Base-by-base conservation (phyloP, 257 asterid species). In the Cordia subcordata region DNA sequence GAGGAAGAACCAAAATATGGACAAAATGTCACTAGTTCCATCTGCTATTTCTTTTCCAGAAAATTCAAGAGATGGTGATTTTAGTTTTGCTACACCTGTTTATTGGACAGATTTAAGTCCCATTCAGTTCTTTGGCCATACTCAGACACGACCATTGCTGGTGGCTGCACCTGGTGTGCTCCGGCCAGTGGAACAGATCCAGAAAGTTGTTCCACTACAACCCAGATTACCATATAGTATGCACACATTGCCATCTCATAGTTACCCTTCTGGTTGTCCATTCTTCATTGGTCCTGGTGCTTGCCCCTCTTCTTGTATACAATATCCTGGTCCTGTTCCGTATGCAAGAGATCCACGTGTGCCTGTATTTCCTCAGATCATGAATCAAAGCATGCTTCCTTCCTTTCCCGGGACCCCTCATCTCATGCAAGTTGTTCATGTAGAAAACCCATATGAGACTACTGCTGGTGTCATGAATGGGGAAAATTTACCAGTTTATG, bases 221-320 rank as follows among this genome's bases (percentile, higher is more conserved):
- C 74, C 74, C 23, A 74, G 70, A 40, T 38, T 70, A 18, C 73
- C 88, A 0, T 52, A 55, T 21, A n/a, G 60, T 37, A 47, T 74
- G 40, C 77, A 62, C 22, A 16, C 68, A 27, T 61, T 69, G 46
- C 78, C 80, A 18, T 72, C 81, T 58, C 74, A 74, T 5, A 51
- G 62, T 62, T 70, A 64, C 56, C 59, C 78, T 12, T 57, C 65
- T 0, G 62, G 51, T 46, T 77, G 57, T 49, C 85, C 74, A 1
- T 72, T 74, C 39, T 77, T 46, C 40, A 60, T 77, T 35, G 68
- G 71, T 52, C 27, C 73, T 14, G 39, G 39, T 8, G 65, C 45
- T 37, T 40, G 68, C 19, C 45, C 40, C 20, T 50, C 65, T 38
- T 40, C 64, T 49, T 21, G 19, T 46, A 20, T 56, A n/a, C 65